Percentiles rank a stretch among this genome's conserved stretches.
phyloP scores from a whole-genome alignment of 2,329 filamentous ascomycete genomes.

The Paracamarosporium sp. region DNA sequence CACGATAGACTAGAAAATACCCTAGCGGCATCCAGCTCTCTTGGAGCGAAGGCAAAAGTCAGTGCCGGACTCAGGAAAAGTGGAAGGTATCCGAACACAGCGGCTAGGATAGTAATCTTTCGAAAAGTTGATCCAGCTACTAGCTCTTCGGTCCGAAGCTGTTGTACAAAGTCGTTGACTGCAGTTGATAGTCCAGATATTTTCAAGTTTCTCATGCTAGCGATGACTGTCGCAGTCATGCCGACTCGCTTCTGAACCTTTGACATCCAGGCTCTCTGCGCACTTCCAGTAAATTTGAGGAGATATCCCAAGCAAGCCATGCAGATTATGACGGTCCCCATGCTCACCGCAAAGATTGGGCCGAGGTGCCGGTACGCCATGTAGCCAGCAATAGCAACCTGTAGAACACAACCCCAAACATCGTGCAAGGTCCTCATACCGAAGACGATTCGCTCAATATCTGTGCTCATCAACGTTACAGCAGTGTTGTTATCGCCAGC shows the following conservation, averaged over 20 bases:
- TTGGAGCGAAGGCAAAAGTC: no score
- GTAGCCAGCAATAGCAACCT: conserved; percentile 56
- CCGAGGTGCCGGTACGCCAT: conserved; percentile 52
- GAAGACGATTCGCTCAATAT: conserved; percentile 53
- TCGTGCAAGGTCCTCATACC: conserved; percentile 39
- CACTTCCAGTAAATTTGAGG: conserved; percentile 48
- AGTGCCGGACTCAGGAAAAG: no score
- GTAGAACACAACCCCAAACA: conserved; percentile 52
- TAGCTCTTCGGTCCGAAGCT: conserved; percentile 43
- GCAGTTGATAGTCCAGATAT: conserved; percentile 56
- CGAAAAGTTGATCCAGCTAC: conserved; percentile 41
- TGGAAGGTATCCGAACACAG: no score
- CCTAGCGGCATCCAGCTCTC: no score
- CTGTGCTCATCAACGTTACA: conserved; percentile 55
- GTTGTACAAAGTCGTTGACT: conserved; percentile 18
- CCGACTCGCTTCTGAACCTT: conserved; percentile 57
- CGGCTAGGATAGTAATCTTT: not conserved
- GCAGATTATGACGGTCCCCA: no score
- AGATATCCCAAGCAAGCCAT: no score
- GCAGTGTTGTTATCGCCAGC: conserved; percentile 42
- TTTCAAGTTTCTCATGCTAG: conserved; percentile 60
- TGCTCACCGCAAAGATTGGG: conserved; percentile 50
- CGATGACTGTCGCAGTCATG: conserved; percentile 54
- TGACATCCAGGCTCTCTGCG: conserved; percentile 53
- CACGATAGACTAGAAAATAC: no score